Evolutionary conservation across 2,329 filamentous ascomycete species (phyloP).

Genomic region (Aureobasidium leucospermi): DNA sequence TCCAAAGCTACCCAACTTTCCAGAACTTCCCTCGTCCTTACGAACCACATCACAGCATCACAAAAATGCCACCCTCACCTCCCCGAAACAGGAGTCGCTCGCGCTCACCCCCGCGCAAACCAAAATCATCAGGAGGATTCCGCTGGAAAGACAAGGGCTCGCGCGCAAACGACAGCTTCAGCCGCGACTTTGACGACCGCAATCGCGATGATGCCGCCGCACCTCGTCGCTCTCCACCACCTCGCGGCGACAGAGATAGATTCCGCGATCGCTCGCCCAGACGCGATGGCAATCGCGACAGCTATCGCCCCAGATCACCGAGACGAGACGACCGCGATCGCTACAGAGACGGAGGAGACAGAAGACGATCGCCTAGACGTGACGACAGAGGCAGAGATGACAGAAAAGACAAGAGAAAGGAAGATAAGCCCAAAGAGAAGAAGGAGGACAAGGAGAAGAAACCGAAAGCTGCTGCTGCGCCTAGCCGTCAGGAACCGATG

Average conservation of each 20-base stretch:
- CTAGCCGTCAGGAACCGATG: constrained; percentile 62
- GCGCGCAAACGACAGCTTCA: constrained; percentile 18
- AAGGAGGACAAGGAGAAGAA: constrained; percentile 21
- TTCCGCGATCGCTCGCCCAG: constrained; percentile 7
- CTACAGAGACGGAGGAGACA: constrained; percentile 18
- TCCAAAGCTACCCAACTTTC: not conserved
- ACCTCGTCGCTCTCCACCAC: constrained; percentile 26
- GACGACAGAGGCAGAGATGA: constrained; percentile 12
- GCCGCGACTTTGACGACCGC: constrained; percentile 19
- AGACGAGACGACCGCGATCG: constrained; percentile 18
- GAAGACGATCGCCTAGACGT: constrained; percentile 5
- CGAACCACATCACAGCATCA: not conserved
- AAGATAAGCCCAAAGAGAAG: constrained; percentile 19
- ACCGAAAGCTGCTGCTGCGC: constrained; percentile 16
- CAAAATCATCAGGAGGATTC: constrained; percentile 28
- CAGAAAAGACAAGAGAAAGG: constrained; percentile 3
- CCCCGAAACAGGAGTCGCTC: constrained; percentile 20
- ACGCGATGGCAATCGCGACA: constrained; percentile 6
- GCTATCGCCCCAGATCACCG: constrained; percentile 15
- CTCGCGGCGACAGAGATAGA: constrained; percentile 20
- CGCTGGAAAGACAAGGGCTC: constrained; percentile 30
- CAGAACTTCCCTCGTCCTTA: not conserved
- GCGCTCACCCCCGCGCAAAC: constrained; percentile 25
- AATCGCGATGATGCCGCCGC: constrained; percentile 24
- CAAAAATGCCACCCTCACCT: constrained; percentile 1